Evolutionary conservation across 1,284 basidiomycete genomes (phyloP).

Genomic region (Xanthoconium separans): DNA sequence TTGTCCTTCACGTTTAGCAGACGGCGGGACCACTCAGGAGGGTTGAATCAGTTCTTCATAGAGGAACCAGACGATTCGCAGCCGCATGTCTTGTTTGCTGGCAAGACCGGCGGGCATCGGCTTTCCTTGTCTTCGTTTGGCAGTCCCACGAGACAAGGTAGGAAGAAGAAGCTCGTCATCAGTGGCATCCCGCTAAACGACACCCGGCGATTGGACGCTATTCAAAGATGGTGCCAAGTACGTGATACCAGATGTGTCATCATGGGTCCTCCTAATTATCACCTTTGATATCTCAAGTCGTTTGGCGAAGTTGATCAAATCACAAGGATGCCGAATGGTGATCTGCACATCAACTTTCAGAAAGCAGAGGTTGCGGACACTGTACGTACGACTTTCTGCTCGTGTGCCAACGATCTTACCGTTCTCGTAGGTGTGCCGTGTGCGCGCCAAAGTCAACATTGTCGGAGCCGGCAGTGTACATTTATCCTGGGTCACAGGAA

Average conservation of each 20-base stretch:
- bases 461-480: constrained; percentile 72
- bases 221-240: constrained; percentile 74
- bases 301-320: constrained; percentile 75
- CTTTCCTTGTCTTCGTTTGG: constrained; percentile 46
- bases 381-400: constrained; percentile 38
- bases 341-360: constrained; percentile 69
- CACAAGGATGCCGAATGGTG: constrained; percentile 66
- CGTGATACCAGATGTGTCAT: constrained; percentile 13
- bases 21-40: constrained; percentile 12
- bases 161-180: constrained; percentile 55
- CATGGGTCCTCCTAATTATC: constrained; percentile 4
- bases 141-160: constrained; percentile 40
- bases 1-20: constrained; percentile 25
- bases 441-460: constrained; percentile 71
- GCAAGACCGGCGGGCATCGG: constrained; percentile 37
- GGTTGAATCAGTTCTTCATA: constrained; percentile 33
- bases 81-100: constrained; percentile 34
- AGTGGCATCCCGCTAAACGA: constrained; percentile 54
- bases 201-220: constrained; percentile 49
- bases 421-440: constrained; percentile 60
- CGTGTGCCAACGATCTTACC: constrained; percentile 1
- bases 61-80: constrained; percentile 34
- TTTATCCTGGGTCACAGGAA: constrained; percentile 70
- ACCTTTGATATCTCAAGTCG: constrained; percentile 40
- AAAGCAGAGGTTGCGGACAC: constrained; percentile 75